Base-by-base conservation (phyloP, 805 yeast species). In the Blastobotrys chiropterorum region DNA sequence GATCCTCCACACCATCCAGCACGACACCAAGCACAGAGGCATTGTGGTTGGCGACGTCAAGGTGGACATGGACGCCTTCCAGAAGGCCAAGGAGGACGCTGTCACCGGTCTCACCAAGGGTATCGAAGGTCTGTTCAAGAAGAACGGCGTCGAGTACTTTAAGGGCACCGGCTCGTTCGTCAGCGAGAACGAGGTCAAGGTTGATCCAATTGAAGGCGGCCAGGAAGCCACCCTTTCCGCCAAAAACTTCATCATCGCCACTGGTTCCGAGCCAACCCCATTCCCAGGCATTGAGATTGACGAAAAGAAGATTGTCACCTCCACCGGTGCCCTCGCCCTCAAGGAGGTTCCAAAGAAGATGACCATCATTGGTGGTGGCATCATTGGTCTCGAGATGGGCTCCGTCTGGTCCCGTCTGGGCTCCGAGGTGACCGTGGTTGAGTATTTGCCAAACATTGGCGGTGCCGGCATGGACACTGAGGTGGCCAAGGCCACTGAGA, bases 391-490 rank as follows among this genome's bases (percentile, higher is more conserved):
- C 62, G 99, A 94, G 77, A 94, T 94, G 97, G 99, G 96, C 58
- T 90, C 98, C 21, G 99, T 94, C 46, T 94, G 95, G 85, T 75
- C 90, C 53, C 83, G 99, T 74, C 76, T 94, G 64, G 99, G 99
- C 44, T 76, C 96, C 43, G 90, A 94, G 75, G 99, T 94, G 58
- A 92, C 97, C 44, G 85, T 94, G 52, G 74, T 94, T 55, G 99
- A 94, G 79, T 94, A 80, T 82, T 88, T 84, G 72, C 77, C 78
- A 63, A 79, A 94, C 58, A 85, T 94, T 67, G 99, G 99, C 76
- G 99, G 99, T 77, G 98, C 97, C 55, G 95, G 97, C 62, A 94
- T 94, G 97, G 99, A 94, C 71, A 85, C 77, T 49, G 99, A 94
- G 78, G 90, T 94, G 55, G 84, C 98, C 59, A 90, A 89, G 73